Conservation (phyloP, 495 filamentous ascomycete species). For the Penicillium desertorum region DNA sequence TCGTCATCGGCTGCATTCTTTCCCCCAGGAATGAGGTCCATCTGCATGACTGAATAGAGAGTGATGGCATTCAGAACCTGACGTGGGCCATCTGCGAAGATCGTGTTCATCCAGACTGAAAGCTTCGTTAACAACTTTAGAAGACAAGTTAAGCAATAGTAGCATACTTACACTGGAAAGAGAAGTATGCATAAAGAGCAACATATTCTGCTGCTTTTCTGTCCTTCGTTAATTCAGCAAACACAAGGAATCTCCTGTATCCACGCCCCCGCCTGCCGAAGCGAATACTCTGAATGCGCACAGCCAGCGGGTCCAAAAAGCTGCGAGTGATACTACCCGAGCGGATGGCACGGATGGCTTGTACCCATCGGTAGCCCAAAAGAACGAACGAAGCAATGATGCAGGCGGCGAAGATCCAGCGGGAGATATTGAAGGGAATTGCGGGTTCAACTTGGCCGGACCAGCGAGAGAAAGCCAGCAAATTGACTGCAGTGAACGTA, state of each 20-base stretch:
- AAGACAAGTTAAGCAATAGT: background rate
- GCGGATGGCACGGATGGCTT: slow-evolving; percentile 74
- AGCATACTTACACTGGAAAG: slow-evolving; percentile 72
- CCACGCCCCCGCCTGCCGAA: slow-evolving; percentile 62
- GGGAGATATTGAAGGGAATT: slow-evolving; percentile 67
- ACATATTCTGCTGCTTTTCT: slow-evolving; percentile 89
- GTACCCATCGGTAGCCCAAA: slow-evolving; percentile 70
- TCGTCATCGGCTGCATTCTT: slow-evolving; percentile 51
- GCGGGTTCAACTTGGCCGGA: slow-evolving; percentile 64
- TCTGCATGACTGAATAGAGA: slow-evolving; percentile 72
- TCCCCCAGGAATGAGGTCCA: slow-evolving; percentile 64
- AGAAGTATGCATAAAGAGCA: slow-evolving; percentile 91
- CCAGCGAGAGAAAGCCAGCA: slow-evolving; percentile 78
- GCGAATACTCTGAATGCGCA: slow-evolving; percentile 76
- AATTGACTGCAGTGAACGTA: slow-evolving; percentile 86
- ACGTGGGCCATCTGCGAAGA: slow-evolving; percentile 87
- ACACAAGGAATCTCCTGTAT: slow-evolving; percentile 88
- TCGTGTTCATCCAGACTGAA: slow-evolving; percentile 78
- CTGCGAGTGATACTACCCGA: slow-evolving; percentile 84
- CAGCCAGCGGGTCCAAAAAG: slow-evolving; percentile 84
- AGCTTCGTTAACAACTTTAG: slow-evolving; percentile 17
- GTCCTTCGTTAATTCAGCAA: slow-evolving; percentile 86
- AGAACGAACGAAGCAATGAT: slow-evolving; percentile 85
- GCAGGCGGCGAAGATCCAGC: slow-evolving; percentile 88
- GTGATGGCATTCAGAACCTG: slow-evolving; percentile 87